phyloP scores from a whole-genome alignment of 345 rosid genomes.

The Linum usitatissimum region DNA sequence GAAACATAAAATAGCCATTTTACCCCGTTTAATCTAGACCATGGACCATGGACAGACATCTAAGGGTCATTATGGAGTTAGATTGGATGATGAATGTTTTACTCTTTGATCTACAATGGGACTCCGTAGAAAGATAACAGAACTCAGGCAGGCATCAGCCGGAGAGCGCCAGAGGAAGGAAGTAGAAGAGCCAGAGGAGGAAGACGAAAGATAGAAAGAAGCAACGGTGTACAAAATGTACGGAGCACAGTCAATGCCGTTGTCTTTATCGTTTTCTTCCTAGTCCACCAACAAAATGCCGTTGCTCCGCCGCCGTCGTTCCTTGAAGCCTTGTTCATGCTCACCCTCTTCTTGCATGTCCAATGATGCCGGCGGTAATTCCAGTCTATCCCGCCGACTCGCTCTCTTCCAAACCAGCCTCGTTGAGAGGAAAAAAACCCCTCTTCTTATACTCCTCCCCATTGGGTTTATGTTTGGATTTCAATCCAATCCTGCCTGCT shows the following conservation, averaged over 20 bases:
- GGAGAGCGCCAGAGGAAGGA: neutral
- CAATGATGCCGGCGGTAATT: neutral
- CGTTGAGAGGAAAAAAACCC: constrained; percentile 14
- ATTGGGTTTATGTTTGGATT: too few relatives aligned
- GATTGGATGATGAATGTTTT: too few relatives aligned
- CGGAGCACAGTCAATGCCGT: constrained; percentile 8
- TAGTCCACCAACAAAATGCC: neutral
- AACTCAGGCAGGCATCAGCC: too few relatives aligned
- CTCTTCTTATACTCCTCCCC: neutral
- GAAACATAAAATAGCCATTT: too few relatives aligned
- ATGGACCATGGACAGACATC: too few relatives aligned
- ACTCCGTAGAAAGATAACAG: too few relatives aligned
- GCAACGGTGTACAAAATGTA: constrained; percentile 7
- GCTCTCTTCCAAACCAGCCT: constrained; percentile 33
- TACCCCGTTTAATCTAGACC: too few relatives aligned
- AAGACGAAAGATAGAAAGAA: neutral
- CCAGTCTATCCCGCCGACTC: constrained; percentile 28
- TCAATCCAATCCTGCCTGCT: too few relatives aligned
- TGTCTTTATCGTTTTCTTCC: constrained; percentile 15
- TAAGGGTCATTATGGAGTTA: too few relatives aligned
- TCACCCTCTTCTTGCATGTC: neutral
- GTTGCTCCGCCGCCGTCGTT: neutral
- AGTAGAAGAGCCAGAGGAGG: neutral
- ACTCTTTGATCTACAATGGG: too few relatives aligned
- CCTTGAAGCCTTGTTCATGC: constrained; percentile 6